Conservation (phyloP, 768 basidiomycete species). For the Mycena rebaudengoi region DNA sequence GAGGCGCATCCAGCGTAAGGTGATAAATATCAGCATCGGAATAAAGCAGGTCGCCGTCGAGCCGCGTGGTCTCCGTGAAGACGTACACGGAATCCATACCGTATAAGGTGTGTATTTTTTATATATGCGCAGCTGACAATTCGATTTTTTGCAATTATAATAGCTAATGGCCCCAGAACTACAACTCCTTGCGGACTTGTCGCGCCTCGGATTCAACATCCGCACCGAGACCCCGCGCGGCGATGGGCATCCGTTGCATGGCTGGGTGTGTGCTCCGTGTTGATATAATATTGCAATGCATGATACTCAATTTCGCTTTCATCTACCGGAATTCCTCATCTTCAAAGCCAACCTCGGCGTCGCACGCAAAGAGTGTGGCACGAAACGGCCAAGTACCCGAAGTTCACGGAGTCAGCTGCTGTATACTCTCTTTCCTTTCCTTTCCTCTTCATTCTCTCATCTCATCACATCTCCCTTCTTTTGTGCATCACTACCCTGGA, state of each 20-base stretch:
- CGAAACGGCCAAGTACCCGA: slow-evolving; percentile 70
- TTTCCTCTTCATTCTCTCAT: no score
- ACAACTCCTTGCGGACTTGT: slow-evolving; percentile 68
- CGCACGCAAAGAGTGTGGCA: slow-evolving; percentile 73
- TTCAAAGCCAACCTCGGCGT: slow-evolving; percentile 80
- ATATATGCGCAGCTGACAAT: no score
- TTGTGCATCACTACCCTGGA: no score
- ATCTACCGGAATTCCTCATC: slow-evolving; percentile 87
- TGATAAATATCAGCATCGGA: slow-evolving; percentile 85
- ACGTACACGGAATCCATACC: slow-evolving; percentile 76
- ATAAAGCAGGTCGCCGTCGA: slow-evolving; percentile 73
- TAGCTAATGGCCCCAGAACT: slow-evolving; percentile 54
- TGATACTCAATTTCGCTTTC: no score
- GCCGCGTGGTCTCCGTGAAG: slow-evolving; percentile 63
- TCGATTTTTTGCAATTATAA: no score
- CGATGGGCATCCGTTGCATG: slow-evolving; percentile 74
- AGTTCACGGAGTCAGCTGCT: slow-evolving; percentile 78
- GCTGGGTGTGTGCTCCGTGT: no score
- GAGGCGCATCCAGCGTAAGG: slow-evolving; percentile 65
- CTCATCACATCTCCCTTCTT: no score
- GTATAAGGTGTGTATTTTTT: slow-evolving; percentile 68
- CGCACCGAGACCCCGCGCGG: slow-evolving; percentile 65
- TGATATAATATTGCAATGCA: no score
- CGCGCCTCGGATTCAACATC: slow-evolving; percentile 84
- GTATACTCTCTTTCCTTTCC: slow-evolving; percentile 17